Conservation (phyloP, 495 filamentous ascomycete genomes). For the Bathelium albidoporum region DNA sequence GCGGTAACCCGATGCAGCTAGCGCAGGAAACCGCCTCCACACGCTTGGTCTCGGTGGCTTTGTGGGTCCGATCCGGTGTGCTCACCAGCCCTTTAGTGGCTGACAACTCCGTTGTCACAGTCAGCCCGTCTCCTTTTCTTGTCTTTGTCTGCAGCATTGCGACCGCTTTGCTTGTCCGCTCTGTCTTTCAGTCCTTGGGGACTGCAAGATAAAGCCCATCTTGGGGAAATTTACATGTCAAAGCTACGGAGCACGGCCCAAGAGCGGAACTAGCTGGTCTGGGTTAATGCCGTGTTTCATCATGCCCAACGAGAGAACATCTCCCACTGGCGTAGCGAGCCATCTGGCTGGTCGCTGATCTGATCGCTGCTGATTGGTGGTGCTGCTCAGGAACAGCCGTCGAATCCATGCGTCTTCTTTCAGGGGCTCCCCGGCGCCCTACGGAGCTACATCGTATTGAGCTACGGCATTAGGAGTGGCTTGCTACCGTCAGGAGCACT, state of each 20-base stretch:
- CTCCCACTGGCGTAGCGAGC: not conserved
- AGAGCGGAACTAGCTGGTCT: not conserved
- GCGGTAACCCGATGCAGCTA: not conserved
- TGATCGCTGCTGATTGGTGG: not conserved
- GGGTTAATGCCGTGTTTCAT: conserved; percentile 1
- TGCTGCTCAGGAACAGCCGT: conserved; percentile 3
- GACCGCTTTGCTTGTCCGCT: not conserved
- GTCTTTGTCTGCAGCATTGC: not conserved
- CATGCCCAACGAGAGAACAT: not conserved
- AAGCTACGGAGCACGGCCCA: not conserved
- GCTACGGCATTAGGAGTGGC: not conserved
- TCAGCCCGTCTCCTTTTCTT: not conserved
- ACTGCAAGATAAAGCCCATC: not conserved
- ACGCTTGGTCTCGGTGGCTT: not conserved
- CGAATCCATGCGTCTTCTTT: not conserved
- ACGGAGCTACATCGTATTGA: not conserved
- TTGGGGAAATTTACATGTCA: not conserved
- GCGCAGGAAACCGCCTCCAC: not conserved
- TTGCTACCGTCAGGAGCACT: not conserved
- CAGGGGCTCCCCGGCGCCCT: not conserved
- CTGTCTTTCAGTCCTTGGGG: not conserved
- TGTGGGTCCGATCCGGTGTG: not conserved
- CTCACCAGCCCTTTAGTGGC: not conserved
- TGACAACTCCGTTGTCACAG: not conserved
- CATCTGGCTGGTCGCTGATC: not conserved